A percentile compares a stretch with the other conserved stretches of the same genome.
phyloP scores from a whole-genome alignment of 2,329 filamentous ascomycete genomes.

The Dactylellina drechsleri region DNA sequence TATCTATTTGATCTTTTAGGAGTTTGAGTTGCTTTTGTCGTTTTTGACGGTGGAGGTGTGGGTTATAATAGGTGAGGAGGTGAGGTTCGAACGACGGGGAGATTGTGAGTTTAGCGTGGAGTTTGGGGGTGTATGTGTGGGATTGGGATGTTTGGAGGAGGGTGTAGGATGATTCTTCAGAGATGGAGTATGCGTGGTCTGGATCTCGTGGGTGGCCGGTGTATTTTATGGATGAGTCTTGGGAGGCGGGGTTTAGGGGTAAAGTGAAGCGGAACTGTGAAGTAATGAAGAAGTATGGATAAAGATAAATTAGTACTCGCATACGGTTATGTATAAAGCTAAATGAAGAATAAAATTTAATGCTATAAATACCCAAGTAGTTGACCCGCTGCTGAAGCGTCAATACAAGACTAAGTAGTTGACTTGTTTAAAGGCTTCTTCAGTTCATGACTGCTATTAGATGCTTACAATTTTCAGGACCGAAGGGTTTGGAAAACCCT shows the following conservation, averaged over 20 bases:
- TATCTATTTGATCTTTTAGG: neutral
- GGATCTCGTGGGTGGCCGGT: slow-evolving; percentile 9
- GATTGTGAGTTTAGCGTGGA: slow-evolving; percentile 25
- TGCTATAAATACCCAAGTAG: too few species aligned
- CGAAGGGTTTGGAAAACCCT: slow-evolving; percentile 21
- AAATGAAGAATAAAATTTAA: too few species aligned
- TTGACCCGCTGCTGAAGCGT: too few species aligned
- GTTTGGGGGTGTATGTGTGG: slow-evolving; percentile 6
- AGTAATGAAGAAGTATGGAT: neutral
- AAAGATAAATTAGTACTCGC: neutral
- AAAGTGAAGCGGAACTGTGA: slow-evolving; percentile 40
- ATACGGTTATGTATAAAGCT: too few species aligned
- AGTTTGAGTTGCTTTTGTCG: slow-evolving; percentile 23
- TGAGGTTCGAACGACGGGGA: slow-evolving; percentile 31
- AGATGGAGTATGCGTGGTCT: slow-evolving; percentile 37
- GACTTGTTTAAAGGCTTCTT: too few species aligned
- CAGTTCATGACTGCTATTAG: too few species aligned
- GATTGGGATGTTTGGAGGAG: slow-evolving; percentile 12
- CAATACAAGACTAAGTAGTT: too few species aligned
- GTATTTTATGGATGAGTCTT: slow-evolving; percentile 11
- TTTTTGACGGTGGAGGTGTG: slow-evolving; percentile 15
- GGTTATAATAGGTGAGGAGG: slow-evolving; percentile 11
- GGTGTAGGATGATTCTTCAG: slow-evolving; percentile 36
- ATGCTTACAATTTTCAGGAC: slow-evolving; percentile 51
- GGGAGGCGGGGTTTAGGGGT: neutral